Evolutionary conservation across 1,284 basidiomycete genomes (phyloP), one percentile per base, ranked within the genome.

Genomic region (Ustilago hordei): DNA sequence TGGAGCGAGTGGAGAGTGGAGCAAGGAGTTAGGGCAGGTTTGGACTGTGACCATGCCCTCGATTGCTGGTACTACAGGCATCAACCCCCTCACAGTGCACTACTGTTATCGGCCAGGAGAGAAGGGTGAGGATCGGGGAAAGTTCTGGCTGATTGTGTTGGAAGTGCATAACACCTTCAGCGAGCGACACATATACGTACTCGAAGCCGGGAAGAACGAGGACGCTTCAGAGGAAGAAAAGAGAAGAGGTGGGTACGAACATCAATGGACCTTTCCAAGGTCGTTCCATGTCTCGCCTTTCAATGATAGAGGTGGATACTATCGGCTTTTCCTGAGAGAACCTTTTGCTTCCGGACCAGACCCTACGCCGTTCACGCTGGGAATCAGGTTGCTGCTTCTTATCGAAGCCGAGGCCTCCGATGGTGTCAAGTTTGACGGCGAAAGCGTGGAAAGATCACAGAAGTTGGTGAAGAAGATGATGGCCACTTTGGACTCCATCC

Each of bases 121-220:
- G 6, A 60, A n/a, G 3, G 35, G 11, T 8, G 48, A n/a, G 35
- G 43, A 54, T 13, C n/a, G 69, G 17, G 81, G 81, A 11, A 28
- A 38, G 1, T 75, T 83, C 32, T 89, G 89, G 86, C 81, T 90
- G 19, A 87, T 89, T 8, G 88, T 93, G 0, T 86, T 93, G 4
- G 92, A 93, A 89, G 91, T 93, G 13, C 92, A 93, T 81, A 93
- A 93, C 81, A 93, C 92, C 0, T 93, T 93, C 83, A 90, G 90
- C 4, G 92, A 93, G 86, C 89, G 89, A 58, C 92, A 92, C 85
- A 89, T 91, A 86, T 92, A 86, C 70, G 66, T 86, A 2, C 75
- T 85, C 0, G 86, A 89, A 67, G 76, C 88, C 0, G 89, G 89
- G 8, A 80, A 61, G 23, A 64, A 85, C 32, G 85, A 87, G 48